Evolutionary conservation across 2,329 filamentous ascomycete genomes (phyloP), one percentile per base, ranked within the genome.

Genomic region (Aspergillus intermedius): DNA sequence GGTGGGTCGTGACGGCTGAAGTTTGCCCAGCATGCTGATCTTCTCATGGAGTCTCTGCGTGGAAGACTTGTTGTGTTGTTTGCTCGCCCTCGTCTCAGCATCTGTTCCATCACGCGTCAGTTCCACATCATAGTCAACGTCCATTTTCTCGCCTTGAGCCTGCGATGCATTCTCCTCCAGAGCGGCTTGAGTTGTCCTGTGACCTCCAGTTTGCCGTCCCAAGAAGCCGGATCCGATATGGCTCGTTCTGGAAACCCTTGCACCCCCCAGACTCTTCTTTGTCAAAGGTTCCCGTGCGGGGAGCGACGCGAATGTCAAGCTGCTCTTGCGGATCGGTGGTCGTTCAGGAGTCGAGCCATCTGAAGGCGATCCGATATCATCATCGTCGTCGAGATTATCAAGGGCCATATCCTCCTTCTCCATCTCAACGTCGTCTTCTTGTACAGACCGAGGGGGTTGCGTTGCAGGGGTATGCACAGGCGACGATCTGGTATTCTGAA

Each of bases 21-120:
- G 71, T 68, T 83, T 75, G 32, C 79, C 79, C 35, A 86, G 76
- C 76, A 84, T 80, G 53, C 84, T 95, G 59, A 98, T 97, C 59
- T 91, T 89, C 60, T 97, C 91, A 56, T 95, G 90, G 13, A 98
- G 76, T 40, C 88, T 79, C 66, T 97, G 91, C 0, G 93, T 95
- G n/a, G 93, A 94, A 0, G 89, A 91, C 66, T 94, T 94, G 69
- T 83, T 89, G 61, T 91, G 85, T 2, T 78, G 68, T 56, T 77
- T 79, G 5, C 78, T 76, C 25, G 76, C 74, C 40, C 77, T 77
- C 1, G 70, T 66, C 13, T 75, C 70, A 7, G 66, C 66, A 35
- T 77, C 75, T 1, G 73, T 71, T 21, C 82, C 77, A 28, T 74
- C 61, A 42, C 74, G 67, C 19, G 68, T 62, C 63, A n/a, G 74